phyloP scores from a whole-genome alignment of 805 yeast genomes.

The Nakazawaea wyomingensis region DNA sequence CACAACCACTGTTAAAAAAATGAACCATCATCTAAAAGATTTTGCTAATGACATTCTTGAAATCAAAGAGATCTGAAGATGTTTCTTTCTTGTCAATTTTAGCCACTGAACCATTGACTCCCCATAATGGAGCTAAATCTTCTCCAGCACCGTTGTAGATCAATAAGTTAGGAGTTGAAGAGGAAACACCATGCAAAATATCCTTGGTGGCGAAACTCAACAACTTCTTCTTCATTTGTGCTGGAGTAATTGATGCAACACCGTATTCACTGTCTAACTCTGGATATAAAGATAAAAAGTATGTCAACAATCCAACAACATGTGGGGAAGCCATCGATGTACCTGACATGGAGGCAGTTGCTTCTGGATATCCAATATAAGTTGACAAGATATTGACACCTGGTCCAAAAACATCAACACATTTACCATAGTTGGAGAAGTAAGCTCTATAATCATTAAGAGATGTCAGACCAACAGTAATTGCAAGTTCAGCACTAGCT shows the following conservation, averaged over 20 bases:
- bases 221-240: conserved; percentile 48
- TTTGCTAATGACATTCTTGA: background rate
- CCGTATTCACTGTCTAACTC: conserved; percentile 43
- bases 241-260: conserved; percentile 41
- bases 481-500: conserved; percentile 50
- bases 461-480: conserved; percentile 48
- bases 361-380: conserved; percentile 46
- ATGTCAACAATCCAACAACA: conserved; percentile 49
- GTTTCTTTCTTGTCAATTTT: background rate
- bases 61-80: background rate
- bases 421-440: conserved; percentile 49
- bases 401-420: conserved; percentile 51
- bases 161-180: conserved; percentile 50
- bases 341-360: conserved; percentile 51
- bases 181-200: conserved; percentile 39
- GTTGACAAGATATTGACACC: conserved; percentile 53
- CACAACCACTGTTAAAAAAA: no score
- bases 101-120: conserved; percentile 2
- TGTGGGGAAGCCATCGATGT: conserved; percentile 65
- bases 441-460: conserved; percentile 40
- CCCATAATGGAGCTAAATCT: conserved; percentile 49
- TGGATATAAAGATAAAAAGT: conserved; percentile 53
- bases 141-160: conserved; percentile 60
- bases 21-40: background rate
- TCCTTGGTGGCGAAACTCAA: conserved; percentile 47